Evolutionary conservation across 148 eudicot genomes (phyloP).

Genomic region (Nepenthes mirabilis): DNA sequence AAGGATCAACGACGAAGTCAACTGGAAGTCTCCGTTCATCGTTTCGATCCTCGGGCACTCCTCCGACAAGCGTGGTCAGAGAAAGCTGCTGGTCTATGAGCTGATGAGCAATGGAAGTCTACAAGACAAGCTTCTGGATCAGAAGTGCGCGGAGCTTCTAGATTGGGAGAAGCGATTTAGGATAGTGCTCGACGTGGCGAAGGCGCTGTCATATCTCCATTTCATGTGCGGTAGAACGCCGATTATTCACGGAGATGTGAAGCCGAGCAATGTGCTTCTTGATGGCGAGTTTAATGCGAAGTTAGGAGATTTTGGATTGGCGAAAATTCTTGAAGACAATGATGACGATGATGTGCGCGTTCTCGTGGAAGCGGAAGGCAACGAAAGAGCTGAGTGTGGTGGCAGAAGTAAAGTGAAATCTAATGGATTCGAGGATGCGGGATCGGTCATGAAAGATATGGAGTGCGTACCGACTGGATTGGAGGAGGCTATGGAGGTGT

Average conservation of each 20-base stretch:
- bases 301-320: conserved; percentile 81
- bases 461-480: conserved; percentile 50
- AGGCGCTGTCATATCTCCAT: conserved; percentile 50
- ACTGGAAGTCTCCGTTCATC: conserved; percentile 18
- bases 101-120: conserved; percentile 73
- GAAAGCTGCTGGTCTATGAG: conserved; percentile 56
- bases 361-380: conserved; percentile 14
- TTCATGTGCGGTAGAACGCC: conserved; percentile 32
- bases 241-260: conserved; percentile 80
- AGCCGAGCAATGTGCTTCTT: conserved; percentile 71
- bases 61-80: conserved; percentile 16
- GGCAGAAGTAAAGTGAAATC: background rate
- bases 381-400: conserved; percentile 7
- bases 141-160: conserved; percentile 47
- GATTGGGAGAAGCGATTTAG: conserved; percentile 43
- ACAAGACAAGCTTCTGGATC: conserved; percentile 62
- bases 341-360: conserved; percentile 23
- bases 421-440: conserved; percentile 27
- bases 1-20: conserved; percentile 19
- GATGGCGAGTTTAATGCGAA: conserved; percentile 57
- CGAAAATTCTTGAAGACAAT: conserved; percentile 31
- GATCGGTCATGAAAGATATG: conserved; percentile 45
- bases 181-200: conserved; percentile 43
- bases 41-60: conserved; percentile 60
- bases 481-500: conserved; percentile 12